These are phyloP conservation scores for Tetraselmis chui DNA, from an alignment of 139 green algal genomes.

Conservation along the genomic window DNA sequence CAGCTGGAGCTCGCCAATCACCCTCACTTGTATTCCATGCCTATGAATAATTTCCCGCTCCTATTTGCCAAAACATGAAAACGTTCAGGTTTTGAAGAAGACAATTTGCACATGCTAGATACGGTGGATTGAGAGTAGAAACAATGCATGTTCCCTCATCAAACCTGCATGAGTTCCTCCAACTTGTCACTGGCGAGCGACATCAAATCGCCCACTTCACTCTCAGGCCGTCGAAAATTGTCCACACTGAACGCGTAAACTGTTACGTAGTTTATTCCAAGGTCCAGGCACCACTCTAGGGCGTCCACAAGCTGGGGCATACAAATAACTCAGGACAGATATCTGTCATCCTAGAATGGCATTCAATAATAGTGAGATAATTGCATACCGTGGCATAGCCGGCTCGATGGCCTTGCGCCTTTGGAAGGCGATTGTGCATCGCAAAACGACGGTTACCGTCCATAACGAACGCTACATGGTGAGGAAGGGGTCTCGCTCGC, in stretches of 20 bases:
- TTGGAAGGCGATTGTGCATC: slow-evolving; percentile 25
- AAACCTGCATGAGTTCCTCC: slow-evolving; percentile 39
- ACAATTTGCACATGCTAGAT: not conserved
- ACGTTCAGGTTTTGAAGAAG: not conserved
- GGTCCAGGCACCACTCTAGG: slow-evolving; percentile 81
- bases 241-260: slow-evolving; percentile 95
- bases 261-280: slow-evolving; percentile 71
- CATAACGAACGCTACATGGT: slow-evolving; percentile 93
- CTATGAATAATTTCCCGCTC: slow-evolving; percentile 49
- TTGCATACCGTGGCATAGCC: slow-evolving; percentile 51
- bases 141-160: not conserved
- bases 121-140: not conserved
- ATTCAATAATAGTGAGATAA: not conserved
- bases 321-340: not conserved
- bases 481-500: too few relatives aligned
- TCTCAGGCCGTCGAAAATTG: slow-evolving; percentile 74
- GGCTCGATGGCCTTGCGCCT: slow-evolving; percentile 41
- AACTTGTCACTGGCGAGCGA: slow-evolving; percentile 71
- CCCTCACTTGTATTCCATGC: slow-evolving; percentile 57
- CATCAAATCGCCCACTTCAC: slow-evolving; percentile 83
- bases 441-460: slow-evolving; percentile 91
- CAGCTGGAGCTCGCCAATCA: slow-evolving; percentile 71
- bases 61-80: slow-evolving; percentile 20
- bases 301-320: slow-evolving; percentile 60
- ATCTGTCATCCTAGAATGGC: not conserved